phyloP scores from a whole-genome alignment of 2,329 filamentous ascomycete species.

The Colletotrichum limetticola region DNA sequence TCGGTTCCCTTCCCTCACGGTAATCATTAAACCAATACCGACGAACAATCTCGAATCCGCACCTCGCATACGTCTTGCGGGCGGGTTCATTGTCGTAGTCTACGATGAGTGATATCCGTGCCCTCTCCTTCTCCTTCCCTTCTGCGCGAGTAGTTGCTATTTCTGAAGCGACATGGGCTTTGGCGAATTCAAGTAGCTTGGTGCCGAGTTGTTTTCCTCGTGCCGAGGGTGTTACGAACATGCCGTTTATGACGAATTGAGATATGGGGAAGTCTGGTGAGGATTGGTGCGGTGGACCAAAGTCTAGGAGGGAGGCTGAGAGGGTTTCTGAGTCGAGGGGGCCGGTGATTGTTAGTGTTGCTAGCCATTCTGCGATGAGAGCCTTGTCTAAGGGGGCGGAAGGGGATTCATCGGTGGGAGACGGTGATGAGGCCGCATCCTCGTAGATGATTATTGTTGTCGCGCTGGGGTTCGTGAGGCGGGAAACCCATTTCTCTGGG shows the following conservation, averaged over 20 bases:
- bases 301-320: not conserved
- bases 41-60: constrained; percentile 12
- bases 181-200: not conserved
- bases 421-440: not conserved
- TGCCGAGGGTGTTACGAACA: constrained; percentile 21
- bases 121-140: fast-evolving
- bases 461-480: constrained; percentile 9
- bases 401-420: no score
- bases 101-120: constrained; percentile 7
- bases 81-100: constrained; percentile 25
- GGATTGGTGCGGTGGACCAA: not conserved
- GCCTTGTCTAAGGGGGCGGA: not conserved
- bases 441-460: constrained; percentile 22
- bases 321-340: constrained; percentile 13
- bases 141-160: not conserved
- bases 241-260: constrained; percentile 24
- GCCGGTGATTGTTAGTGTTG: constrained; percentile 12
- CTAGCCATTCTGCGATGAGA: constrained; percentile 1
- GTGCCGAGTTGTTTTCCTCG: not conserved
- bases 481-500: constrained; percentile 11
- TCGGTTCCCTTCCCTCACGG: not conserved
- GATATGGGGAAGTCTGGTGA: not conserved
- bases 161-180: not conserved
- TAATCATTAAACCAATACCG: constrained; percentile 32
- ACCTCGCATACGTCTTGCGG: constrained; percentile 10